Conservation (phyloP, 305 asterid genomes). For the Ajuga reptans region DNA sequence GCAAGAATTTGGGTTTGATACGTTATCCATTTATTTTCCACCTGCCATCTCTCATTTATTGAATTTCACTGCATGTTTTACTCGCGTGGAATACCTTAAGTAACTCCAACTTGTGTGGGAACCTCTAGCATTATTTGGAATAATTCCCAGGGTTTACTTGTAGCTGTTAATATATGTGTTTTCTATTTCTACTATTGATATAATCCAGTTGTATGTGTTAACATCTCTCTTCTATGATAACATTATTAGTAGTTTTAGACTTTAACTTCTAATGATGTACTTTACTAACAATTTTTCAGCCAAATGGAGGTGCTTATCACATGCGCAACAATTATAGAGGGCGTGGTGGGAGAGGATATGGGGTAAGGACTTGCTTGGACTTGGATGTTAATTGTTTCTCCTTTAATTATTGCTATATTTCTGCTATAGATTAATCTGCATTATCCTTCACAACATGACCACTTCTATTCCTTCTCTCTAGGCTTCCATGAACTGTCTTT, state of each 20-base stretch:
- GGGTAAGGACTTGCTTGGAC: conserved; percentile 37
- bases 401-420: not conserved
- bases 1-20: not conserved
- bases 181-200: not conserved
- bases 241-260: not conserved
- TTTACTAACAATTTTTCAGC: conserved; percentile 29
- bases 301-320: conserved; percentile 60
- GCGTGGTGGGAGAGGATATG: conserved; percentile 87
- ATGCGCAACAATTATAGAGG: conserved; percentile 68
- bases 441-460: not conserved
- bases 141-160: not conserved
- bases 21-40: not conserved
- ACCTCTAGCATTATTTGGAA: no score
- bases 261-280: conserved; percentile 14
- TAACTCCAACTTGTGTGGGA: not conserved
- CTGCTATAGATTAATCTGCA: not conserved
- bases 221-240: not conserved
- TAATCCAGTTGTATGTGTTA: not conserved
- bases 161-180: not conserved
- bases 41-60: not conserved
- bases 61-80: no score
- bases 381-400: not conserved
- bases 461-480: not conserved
- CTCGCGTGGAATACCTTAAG: not conserved
- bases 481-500: not conserved